Base-by-base conservation (phyloP, 73 alveolate species). In the Durusdinium trenchii region DNA sequence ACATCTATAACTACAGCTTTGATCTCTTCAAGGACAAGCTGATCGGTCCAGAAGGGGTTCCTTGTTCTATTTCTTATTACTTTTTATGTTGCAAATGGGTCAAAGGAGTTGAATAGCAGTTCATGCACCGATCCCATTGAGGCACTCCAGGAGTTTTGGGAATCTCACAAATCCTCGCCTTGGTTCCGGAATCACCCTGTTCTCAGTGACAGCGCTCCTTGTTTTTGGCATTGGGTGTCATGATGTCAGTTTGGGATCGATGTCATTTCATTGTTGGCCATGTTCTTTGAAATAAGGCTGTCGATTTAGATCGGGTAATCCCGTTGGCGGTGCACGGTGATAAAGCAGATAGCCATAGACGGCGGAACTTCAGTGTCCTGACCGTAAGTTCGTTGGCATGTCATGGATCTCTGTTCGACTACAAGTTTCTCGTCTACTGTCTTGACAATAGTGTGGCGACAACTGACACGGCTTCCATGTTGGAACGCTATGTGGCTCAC, bases 251-350 rank as follows among this genome's bases (percentile, higher is more conserved):
- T n/a, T n/a, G n/a, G n/a, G n/a, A n/a, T n/a, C n/a, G n/a, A n/a
- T n/a, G n/a, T n/a, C n/a, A 14, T 64, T 9, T n/a, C n/a, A n/a
- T 20, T 64, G 79, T 14, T 10, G 14, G 79, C 45, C 30, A 14
- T 64, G 79, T 64, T 64, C 42, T 64, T 64, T n/a, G 79, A 42
- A 67, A 18, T 12, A 6, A 40, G 75, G 78, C 26, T 51, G 12
- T 20, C 7, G 78, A 83, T 20, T 51, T 83, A 36, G 32, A 47
- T 51, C 51, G 42, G 54, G 73, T 50, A 6, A 38, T 83, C 23
- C 94, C 94, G 0, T 26, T 83, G n/a, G 94, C 35, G 6, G 73
- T 83, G 0, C 94, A 83, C 62, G 94, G 94, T 36, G 94, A 83
- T 40, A 76, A 83, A 16, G 94, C 94, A 1, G 94, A 83, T 30